These are phyloP conservation scores for Clarireedia paspali DNA, from an alignment of 2,329 filamentous ascomycete species.

Conservation along the genomic window DNA sequence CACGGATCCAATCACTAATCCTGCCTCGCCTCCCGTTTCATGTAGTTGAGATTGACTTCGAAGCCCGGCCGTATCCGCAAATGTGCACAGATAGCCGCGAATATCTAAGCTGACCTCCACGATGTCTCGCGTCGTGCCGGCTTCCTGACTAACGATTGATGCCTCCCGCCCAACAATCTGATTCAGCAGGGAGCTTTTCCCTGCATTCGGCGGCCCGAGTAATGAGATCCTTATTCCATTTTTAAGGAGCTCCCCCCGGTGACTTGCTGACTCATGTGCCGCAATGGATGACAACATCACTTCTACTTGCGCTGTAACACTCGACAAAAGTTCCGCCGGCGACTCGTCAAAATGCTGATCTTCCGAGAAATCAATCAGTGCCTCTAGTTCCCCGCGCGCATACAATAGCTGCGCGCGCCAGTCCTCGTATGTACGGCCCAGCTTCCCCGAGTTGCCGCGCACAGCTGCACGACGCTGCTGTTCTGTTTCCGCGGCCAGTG, in stretches of 20 bases:
- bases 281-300: constrained; percentile 55
- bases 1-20: constrained; percentile 55
- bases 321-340: constrained; percentile 60
- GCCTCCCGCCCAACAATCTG: constrained; percentile 83
- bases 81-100: constrained; percentile 81
- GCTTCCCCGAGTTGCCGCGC: constrained; percentile 60
- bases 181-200: constrained; percentile 93
- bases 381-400: constrained; percentile 86
- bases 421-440: constrained; percentile 69
- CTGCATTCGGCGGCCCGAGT: constrained; percentile 85
- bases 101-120: constrained; percentile 89
- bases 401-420: constrained; percentile 75
- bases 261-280: constrained; percentile 67
- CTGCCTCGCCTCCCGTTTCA: constrained; percentile 7
- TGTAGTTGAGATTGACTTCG: constrained; percentile 38
- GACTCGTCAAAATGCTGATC: constrained; percentile 96
- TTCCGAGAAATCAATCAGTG: constrained; percentile 93
- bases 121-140: constrained; percentile 88
- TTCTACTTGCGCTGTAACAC: constrained; percentile 58
- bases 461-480: constrained; percentile 86
- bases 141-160: constrained; percentile 88
- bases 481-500: constrained; percentile 69
- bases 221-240: constrained; percentile 82
- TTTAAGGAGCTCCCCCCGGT: constrained; percentile 74
- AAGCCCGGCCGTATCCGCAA: constrained; percentile 91